These are phyloP conservation scores for Spergularia azorica DNA, from an alignment of 179 eudicot species.

Conservation along the genomic window DNA sequence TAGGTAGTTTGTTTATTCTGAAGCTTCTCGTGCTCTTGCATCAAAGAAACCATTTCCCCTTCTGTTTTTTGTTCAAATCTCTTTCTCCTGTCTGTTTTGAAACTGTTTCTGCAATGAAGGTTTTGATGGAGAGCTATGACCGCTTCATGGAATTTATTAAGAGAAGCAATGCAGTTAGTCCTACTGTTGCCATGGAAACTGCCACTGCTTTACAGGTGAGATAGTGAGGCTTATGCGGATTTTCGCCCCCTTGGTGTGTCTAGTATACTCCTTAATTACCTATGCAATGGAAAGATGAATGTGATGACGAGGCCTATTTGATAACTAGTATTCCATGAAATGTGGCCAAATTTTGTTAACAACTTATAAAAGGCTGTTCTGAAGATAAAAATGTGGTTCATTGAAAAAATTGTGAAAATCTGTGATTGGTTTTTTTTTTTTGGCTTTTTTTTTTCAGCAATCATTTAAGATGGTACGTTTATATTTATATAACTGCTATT, in stretches of 20 bases:
- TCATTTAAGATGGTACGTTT: too few species aligned
- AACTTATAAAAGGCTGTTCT: background rate
- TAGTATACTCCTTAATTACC: background rate
- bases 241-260: background rate
- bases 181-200: constrained; percentile 93
- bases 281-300: background rate
- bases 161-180: constrained; percentile 94
- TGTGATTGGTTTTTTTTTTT: too few species aligned
- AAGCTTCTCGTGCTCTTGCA: background rate
- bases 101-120: constrained; percentile 38
- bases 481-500: too few species aligned
- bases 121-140: constrained; percentile 76
- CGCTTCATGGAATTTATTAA: constrained; percentile 79
- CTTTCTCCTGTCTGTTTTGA: background rate
- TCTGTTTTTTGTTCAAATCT: background rate
- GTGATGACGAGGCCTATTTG: background rate
- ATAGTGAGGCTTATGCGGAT: background rate
- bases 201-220: constrained; percentile 94
- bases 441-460: too few species aligned
- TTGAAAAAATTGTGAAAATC: background rate
- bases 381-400: background rate
- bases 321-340: background rate
- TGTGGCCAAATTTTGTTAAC: background rate
- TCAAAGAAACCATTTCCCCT: background rate
- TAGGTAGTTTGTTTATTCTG: constrained; percentile 1